These are phyloP conservation scores for Flaveria trinervia DNA, from an alignment of 129 eudicot species.

Conservation along the genomic window DNA sequence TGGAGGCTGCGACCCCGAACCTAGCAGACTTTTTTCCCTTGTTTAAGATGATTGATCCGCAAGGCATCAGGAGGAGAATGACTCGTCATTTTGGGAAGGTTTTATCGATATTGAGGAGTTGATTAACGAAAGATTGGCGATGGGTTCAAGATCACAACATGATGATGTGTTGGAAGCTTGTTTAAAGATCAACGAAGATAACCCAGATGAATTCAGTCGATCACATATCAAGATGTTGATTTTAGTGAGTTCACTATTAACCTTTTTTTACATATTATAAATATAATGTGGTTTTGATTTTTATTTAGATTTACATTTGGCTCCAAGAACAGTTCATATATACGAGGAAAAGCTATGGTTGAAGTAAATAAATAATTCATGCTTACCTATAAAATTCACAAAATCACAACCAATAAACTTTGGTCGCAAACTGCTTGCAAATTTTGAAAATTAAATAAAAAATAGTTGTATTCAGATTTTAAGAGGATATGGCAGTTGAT, in stretches of 20 bases:
- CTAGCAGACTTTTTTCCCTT: constrained; percentile 27
- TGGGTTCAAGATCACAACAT: not conserved
- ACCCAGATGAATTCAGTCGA: not conserved
- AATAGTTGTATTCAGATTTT: no score
- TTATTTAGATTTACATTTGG: no score
- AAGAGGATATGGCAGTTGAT: no score
- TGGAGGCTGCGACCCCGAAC: constrained; percentile 46
- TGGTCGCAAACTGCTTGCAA: no score
- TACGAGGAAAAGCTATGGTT: no score
- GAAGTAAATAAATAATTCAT: no score
- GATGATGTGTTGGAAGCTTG: constrained; percentile 16
- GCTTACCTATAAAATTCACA: no score
- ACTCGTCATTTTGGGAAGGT: not conserved
- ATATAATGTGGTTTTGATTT: no score
- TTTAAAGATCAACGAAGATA: not conserved
- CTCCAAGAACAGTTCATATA: no score
- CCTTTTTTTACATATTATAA: no score
- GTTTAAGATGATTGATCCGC: constrained; percentile 21
- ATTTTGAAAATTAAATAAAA: no score
- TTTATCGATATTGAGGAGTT: not conserved
- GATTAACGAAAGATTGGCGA: not conserved
- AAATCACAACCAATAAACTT: no score
- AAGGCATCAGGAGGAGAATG: not conserved
- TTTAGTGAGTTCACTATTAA: not conserved
- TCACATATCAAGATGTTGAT: constrained; percentile 23